Evolutionary conservation across 805 yeast species (phyloP), one percentile per base, ranked within the genome.

Genomic region (Barnettozyma siamensis): DNA sequence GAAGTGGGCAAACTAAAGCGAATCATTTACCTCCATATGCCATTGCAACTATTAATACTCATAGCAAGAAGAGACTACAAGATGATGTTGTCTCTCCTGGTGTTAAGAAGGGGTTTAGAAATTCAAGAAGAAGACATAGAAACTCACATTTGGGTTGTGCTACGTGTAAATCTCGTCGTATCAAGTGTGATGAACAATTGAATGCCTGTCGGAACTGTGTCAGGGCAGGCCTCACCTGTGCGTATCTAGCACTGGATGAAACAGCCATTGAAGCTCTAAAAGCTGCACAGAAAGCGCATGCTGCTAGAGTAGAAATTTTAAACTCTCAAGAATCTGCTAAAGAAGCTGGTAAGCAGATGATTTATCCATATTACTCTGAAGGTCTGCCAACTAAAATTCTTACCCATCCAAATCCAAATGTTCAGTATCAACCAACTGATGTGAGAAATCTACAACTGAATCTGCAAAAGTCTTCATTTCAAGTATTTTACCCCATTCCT

Each of bases 131-230:
- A 51, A 70, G 73, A 44, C 88, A 81, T 59, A 66, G 80, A 43
- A 81, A 81, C 62, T 79, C 86, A 7, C 88, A 81, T 53, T 56
- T 75, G 39, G 91, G 93, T n/a, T 83, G 93, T 61, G 78, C 76
- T 3, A 77, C 80, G 17, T 79, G 86, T 59, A 78, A 79, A 51
- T 65, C 69, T 37, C 68, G 85, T 31, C 65, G 83, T 31, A 75
- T 79, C 54, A 80, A 79, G 50, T 79, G 86, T 57, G 83, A 80
- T 57, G 86, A 80, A 57, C 62, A 65, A 24, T 63, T 75, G n/a
- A 85, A 84, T 2, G 62, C 65, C 37, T 80, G 87, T 51, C 58
- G 60, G 38, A 78, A 77, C 51, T 80, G 86, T 54, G 49, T 62
- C 26, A 66, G 73, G 47, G 66, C 68, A 40, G 68, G 70, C 40